A percentile compares a stretch with the other conserved stretches of the same genome.
phyloP scores from a whole-genome alignment of 768 basidiomycete genomes.

The Pleurotus djamor region DNA sequence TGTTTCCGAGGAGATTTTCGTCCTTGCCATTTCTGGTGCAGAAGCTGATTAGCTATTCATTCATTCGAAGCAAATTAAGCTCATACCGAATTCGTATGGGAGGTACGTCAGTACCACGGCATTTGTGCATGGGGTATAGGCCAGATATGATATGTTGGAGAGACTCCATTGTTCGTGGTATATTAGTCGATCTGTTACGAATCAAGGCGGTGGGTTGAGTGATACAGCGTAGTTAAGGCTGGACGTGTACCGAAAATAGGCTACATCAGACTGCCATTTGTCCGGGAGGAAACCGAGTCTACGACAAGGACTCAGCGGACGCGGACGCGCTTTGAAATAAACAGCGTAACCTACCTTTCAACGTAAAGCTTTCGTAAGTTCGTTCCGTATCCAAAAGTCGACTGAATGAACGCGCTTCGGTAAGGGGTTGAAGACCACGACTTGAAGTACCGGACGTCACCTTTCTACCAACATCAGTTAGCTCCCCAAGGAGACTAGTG shows the following conservation, averaged over 20 bases:
- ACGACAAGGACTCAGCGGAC: background rate
- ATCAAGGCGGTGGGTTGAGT: background rate
- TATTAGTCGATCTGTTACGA: constrained; percentile 59
- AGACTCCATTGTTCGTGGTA: constrained; percentile 75
- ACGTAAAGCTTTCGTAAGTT: constrained; percentile 64
- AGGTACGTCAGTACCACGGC: constrained; percentile 40
- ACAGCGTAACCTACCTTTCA: constrained; percentile 43
- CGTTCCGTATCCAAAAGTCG: constrained; percentile 62
- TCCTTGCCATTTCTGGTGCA: constrained; percentile 55
- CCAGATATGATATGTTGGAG: constrained; percentile 74
- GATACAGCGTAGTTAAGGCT: background rate
- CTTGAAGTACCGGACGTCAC: constrained; percentile 26
- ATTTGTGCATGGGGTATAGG: constrained; percentile 59
- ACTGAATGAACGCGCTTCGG: constrained; percentile 32
- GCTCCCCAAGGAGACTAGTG: constrained; percentile 65
- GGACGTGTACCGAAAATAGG: constrained; percentile 56
- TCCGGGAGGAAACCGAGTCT: constrained; percentile 71
- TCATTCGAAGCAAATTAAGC: background rate
- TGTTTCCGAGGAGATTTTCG: constrained; percentile 72
- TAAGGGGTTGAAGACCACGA: background rate
- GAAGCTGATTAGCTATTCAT: background rate
- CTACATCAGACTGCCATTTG: constrained; percentile 37
- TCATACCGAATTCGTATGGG: constrained; percentile 53
- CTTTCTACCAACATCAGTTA: constrained; percentile 70
- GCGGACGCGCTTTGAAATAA: background rate